These are phyloP conservation scores for Pseudocercospora pini-densiflorae DNA, from an alignment of 2,329 filamentous ascomycete species.

Conservation along the genomic window DNA sequence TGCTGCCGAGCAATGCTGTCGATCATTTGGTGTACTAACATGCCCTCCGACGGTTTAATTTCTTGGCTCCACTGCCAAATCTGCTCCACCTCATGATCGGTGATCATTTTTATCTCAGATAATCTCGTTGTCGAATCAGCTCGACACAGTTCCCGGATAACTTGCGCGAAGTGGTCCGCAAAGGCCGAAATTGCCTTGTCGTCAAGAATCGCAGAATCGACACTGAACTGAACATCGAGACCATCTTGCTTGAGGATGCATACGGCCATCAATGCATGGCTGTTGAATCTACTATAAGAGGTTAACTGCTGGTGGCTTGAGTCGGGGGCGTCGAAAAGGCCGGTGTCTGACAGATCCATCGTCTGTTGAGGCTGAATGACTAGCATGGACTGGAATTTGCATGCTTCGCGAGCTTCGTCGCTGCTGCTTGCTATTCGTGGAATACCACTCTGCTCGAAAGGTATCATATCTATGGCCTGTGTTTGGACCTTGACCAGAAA, in stretches of 20 bases:
- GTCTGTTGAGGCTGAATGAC: constrained; percentile 51
- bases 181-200: neutral
- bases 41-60: neutral
- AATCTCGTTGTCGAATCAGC: neutral
- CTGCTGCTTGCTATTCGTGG: constrained; percentile 4
- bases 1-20: neutral
- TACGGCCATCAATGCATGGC: constrained; percentile 19
- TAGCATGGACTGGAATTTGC: constrained; percentile 61
- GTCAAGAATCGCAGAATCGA: constrained; percentile 13
- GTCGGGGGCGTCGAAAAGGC: neutral
- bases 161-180: constrained; percentile 12
- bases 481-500: constrained; percentile 15
- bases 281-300: constrained; percentile 16
- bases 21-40: constrained; percentile 6
- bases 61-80: constrained; percentile 8
- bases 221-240: constrained; percentile 9
- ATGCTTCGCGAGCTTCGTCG: constrained; percentile 43
- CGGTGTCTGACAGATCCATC: neutral
- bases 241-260: constrained; percentile 1
- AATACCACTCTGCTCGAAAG: constrained; percentile 21
- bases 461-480: constrained; percentile 20
- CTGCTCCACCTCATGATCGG: constrained; percentile 8
- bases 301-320: neutral
- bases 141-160: constrained; percentile 17
- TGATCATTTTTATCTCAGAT: constrained; percentile 1